A percentile compares a stretch with the other conserved stretches of the same genome.
phyloP scores from a whole-genome alignment of 2,329 filamentous ascomycete genomes.

The Fusarium falciforme region DNA sequence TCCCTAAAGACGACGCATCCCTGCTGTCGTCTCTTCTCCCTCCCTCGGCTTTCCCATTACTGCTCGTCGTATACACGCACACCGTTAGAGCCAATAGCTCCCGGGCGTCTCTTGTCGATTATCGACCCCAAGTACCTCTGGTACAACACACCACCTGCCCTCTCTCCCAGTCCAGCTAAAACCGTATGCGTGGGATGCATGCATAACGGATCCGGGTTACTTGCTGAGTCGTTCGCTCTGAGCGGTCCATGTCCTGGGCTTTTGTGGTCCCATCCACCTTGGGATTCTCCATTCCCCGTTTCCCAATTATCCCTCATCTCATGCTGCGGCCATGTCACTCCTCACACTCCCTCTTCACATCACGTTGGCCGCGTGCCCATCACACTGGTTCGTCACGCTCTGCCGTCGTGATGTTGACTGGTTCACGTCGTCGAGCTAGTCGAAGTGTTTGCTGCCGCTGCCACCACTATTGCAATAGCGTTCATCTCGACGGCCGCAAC shows the following conservation, averaged over 20 bases:
- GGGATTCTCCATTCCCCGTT: constrained; percentile 13
- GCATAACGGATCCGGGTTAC: constrained; percentile 32
- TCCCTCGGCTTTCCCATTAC: not conserved
- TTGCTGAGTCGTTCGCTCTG: constrained; percentile 8
- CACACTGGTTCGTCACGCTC: constrained; percentile 27
- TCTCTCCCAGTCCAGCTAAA: constrained; percentile 16
- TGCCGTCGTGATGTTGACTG: constrained; percentile 8
- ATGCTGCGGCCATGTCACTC: constrained; percentile 15
- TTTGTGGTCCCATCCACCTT: constrained; percentile 32
- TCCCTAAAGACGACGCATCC: not conserved
- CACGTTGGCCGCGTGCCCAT: constrained; percentile 10
- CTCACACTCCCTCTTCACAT: constrained; percentile 10
- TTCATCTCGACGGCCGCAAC: constrained; percentile 21
- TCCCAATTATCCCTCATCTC: constrained; percentile 42
- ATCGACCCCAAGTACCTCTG: constrained; percentile 2
- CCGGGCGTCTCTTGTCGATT: constrained; percentile 2
- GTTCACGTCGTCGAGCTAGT: not conserved
- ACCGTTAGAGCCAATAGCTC: constrained; percentile 20
- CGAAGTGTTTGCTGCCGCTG: not conserved
- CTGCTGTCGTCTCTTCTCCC: not conserved
- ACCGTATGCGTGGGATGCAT: constrained; percentile 45
- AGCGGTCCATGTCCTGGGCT: constrained; percentile 7
- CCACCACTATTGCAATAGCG: constrained; percentile 3
- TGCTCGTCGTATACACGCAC: not conserved
- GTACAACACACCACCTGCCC: constrained; percentile 16